A percentile compares a stretch with the other conserved stretches of the same genome.
phyloP scores from a whole-genome alignment of 2,329 filamentous ascomycete species.

The Scytalidium lignicola region DNA sequence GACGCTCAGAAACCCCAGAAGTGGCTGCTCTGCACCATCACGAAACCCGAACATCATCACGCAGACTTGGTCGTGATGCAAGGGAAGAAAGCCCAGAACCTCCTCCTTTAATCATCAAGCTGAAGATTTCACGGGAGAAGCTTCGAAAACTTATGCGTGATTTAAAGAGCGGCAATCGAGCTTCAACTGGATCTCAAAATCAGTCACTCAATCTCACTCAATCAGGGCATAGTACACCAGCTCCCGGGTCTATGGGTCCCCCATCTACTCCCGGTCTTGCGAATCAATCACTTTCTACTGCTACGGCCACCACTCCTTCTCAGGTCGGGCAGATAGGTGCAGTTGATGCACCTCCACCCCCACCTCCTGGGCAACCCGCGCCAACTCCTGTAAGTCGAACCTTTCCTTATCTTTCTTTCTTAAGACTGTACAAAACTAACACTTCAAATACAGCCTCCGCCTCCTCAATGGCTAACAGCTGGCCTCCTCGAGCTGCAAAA shows the following conservation, averaged over 20 bases:
- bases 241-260: conserved; percentile 50
- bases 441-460: conserved; percentile 57
- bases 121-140: conserved; percentile 69
- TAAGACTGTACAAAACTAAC: conserved; percentile 22
- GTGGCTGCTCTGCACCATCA: conserved; percentile 61
- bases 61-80: conserved; percentile 55
- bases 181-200: conserved; percentile 33
- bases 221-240: conserved; percentile 44
- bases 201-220: conserved; percentile 39
- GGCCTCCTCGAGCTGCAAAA: conserved; percentile 68
- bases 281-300: conserved; percentile 22
- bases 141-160: conserved; percentile 62
- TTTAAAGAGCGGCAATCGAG: conserved; percentile 37
- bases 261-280: conserved; percentile 33
- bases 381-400: conserved; percentile 54
- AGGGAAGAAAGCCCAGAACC: conserved; percentile 73
- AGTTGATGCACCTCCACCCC: conserved; percentile 59
- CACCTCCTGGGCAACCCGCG: conserved; percentile 48
- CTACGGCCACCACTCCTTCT: conserved; percentile 31
- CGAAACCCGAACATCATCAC: conserved; percentile 64
- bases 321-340: conserved; percentile 58
- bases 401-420: conserved; percentile 15
- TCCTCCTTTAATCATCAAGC: conserved; percentile 62
- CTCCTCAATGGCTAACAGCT: conserved; percentile 77
- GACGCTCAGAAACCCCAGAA: conserved; percentile 87